Evolutionary conservation across 1,284 basidiomycete species (phyloP).

Genomic region (Pseudozyma pruni): DNA sequence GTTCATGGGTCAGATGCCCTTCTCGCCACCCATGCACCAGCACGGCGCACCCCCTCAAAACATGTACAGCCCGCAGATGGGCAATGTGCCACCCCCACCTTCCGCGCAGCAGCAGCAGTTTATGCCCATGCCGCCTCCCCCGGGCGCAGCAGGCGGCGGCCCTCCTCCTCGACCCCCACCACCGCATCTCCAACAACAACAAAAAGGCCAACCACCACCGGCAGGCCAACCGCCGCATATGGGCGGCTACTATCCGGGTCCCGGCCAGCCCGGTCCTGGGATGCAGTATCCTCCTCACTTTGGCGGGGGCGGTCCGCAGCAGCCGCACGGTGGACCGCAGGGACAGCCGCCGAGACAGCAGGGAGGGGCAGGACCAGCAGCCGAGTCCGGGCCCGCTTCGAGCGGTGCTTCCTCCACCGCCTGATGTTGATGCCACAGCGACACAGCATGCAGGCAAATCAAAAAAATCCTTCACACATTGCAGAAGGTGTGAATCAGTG

Average conservation of each 20-base stretch:
- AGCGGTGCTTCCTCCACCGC: conserved; percentile 40
- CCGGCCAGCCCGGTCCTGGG: conserved; percentile 16
- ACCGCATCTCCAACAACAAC: conserved; percentile 35
- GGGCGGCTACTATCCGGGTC: conserved; percentile 35
- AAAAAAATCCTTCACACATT: conserved; percentile 3
- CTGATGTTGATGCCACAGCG: conserved; percentile 8
- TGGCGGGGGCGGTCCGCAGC: conserved; percentile 20
- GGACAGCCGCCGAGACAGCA: conserved; percentile 15
- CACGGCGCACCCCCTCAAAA: conserved; percentile 50
- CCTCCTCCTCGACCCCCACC: conserved; percentile 43
- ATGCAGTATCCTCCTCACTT: conserved; percentile 28
- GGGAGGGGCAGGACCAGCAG: too few relatives aligned
- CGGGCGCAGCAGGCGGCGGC: conserved; percentile 23
- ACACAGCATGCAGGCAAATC: neutral
- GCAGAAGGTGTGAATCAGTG: too few relatives aligned
- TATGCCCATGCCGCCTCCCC: conserved; percentile 49
- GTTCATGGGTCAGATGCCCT: conserved; percentile 55
- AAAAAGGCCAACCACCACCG: conserved; percentile 23
- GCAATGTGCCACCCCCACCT: conserved; percentile 33
- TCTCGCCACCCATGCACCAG: conserved; percentile 55
- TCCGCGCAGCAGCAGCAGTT: conserved; percentile 31
- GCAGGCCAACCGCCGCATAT: conserved; percentile 32
- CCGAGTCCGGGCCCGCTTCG: conserved; percentile 24
- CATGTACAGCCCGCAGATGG: conserved; percentile 63
- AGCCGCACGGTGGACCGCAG: conserved; percentile 11